A percentile compares a stretch with the other conserved stretches of the same genome.
These are phyloP conservation scores for Exsudoporus frostii DNA, from an alignment of 768 basidiomycete genomes.

Conservation along the genomic window DNA sequence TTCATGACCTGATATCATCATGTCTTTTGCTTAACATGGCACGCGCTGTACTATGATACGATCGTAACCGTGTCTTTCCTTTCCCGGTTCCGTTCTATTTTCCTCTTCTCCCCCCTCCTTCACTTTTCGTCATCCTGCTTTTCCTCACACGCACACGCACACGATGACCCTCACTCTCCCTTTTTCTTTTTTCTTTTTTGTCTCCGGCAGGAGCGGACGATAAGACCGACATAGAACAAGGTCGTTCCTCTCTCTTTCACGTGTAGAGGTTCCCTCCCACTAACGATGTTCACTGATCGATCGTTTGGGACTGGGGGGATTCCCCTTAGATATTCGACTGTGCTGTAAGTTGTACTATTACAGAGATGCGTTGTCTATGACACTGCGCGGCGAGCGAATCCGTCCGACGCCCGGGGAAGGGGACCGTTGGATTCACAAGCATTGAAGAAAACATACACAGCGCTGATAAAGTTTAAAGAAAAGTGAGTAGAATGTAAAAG, in stretches of 20 bases:
- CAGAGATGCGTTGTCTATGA: conserved; percentile 1
- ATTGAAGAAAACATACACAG: conserved; percentile 10
- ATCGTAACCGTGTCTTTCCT: conserved; percentile 1
- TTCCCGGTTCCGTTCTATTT: not conserved
- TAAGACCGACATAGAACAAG: conserved; percentile 20
- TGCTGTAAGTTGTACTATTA: conserved; percentile 21
- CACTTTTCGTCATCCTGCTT: not conserved
- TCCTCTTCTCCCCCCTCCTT: not conserved
- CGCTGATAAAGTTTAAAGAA: not conserved
- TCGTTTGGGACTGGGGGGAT: not conserved
- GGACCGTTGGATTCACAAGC: not conserved
- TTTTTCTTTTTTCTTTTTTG: not conserved
- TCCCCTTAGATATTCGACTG: conserved; percentile 8
- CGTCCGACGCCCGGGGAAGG: not conserved
- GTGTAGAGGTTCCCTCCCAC: conserved; percentile 5
- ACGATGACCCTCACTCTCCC: not conserved
- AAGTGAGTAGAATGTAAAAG: not conserved
- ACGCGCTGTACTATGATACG: conserved; percentile 21
- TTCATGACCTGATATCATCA: conserved; percentile 3
- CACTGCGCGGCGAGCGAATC: not conserved
- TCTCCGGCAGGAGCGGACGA: conserved; percentile 11
- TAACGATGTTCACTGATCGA: not conserved
- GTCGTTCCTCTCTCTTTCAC: not conserved
- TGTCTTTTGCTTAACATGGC: conserved; percentile 1
- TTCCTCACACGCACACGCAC: not conserved